Evolutionary conservation across 306 rosid species (phyloP).

Genomic region (Prunus padus): DNA sequence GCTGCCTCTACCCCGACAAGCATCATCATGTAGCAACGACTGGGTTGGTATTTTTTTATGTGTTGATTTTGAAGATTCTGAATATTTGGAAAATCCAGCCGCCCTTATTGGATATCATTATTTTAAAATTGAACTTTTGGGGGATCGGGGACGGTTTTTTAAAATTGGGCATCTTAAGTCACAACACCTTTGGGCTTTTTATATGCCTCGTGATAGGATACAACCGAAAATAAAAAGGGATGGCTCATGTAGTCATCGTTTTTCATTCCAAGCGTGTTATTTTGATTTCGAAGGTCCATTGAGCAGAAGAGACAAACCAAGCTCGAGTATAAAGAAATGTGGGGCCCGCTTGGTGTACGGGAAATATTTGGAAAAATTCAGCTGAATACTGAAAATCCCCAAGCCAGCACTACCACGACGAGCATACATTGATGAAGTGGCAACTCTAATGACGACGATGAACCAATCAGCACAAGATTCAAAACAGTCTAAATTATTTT

Average conservation of each 20-base stretch:
- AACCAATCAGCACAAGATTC: neutral
- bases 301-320: too few relatives aligned
- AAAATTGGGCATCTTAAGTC: neutral
- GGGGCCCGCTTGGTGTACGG: too few relatives aligned
- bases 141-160: too few relatives aligned
- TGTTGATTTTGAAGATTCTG: neutral
- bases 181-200: neutral
- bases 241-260: rapidly evolving
- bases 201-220: neutral
- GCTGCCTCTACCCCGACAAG: neutral
- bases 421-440: too few relatives aligned
- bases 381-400: neutral
- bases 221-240: too few relatives aligned
- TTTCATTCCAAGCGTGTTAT: neutral
- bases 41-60: conserved; percentile 6
- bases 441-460: neutral
- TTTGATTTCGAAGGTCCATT: too few relatives aligned
- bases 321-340: too few relatives aligned
- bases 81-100: neutral
- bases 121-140: neutral
- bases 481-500: too few relatives aligned
- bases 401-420: too few relatives aligned
- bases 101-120: neutral
- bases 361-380: neutral
- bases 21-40: neutral